A percentile compares a stretch with the other conserved stretches of the same genome.
Evolutionary conservation across 345 rosid species (phyloP).

Genomic region (Lenwebbia sp.): DNA sequence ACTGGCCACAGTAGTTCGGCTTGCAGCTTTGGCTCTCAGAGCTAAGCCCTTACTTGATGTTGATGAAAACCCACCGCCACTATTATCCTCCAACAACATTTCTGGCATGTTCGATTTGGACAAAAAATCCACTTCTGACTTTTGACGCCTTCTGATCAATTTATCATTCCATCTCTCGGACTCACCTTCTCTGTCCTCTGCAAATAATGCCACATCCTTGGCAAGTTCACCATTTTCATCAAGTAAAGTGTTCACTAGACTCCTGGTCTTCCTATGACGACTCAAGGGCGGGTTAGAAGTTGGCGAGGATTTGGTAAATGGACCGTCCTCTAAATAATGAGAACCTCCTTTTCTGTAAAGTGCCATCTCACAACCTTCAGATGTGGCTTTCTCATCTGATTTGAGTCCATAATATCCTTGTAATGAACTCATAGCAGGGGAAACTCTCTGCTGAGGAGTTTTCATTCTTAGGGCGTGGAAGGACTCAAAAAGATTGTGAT

Average conservation of each 20-base stretch:
- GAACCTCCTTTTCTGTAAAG: constrained; percentile 23
- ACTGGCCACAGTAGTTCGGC: constrained; percentile 13
- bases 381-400: constrained; percentile 16
- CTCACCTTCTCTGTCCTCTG: constrained; percentile 15
- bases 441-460: constrained; percentile 30
- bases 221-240: constrained; percentile 34
- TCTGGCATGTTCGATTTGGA: constrained; percentile 27
- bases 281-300: constrained; percentile 21
- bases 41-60: constrained; percentile 56
- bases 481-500: constrained; percentile 34
- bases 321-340: constrained; percentile 16
- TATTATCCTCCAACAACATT: constrained; percentile 54
- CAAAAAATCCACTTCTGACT: constrained; percentile 41
- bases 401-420: constrained; percentile 68
- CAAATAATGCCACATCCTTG: constrained; percentile 1
- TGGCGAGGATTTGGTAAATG: constrained; percentile 18
- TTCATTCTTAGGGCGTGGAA: constrained; percentile 48
- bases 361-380: constrained; percentile 52
- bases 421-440: constrained; percentile 76
- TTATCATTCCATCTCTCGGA: constrained; percentile 30
- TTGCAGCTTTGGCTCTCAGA: constrained; percentile 51
- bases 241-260: constrained; percentile 32
- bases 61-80: constrained; percentile 27
- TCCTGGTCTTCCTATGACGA: constrained; percentile 49
- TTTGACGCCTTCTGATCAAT: constrained; percentile 51